phyloP scores from a whole-genome alignment of 2,329 filamentous ascomycete genomes.

The Aspergillus thermomutatus region DNA sequence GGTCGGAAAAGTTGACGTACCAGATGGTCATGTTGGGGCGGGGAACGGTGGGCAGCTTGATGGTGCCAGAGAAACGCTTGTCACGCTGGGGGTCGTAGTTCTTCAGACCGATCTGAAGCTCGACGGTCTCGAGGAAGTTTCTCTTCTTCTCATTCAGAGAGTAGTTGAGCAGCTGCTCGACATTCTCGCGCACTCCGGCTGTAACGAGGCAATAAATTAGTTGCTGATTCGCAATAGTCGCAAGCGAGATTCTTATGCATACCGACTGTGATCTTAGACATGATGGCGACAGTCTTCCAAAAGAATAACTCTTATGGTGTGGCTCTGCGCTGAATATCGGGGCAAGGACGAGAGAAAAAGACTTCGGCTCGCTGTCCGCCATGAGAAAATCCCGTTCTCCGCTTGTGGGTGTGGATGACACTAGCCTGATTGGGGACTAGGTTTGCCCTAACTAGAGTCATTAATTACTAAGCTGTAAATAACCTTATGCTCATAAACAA shows the following conservation, averaged over 20 bases:
- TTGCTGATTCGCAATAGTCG: background rate
- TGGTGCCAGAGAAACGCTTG: constrained; percentile 99
- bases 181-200: constrained; percentile 94
- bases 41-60: constrained; percentile 88
- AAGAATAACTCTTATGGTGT: constrained; percentile 77
- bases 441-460: constrained; percentile 19
- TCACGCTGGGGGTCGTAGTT: constrained; percentile 99
- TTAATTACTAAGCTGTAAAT: background rate
- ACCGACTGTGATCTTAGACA: constrained; percentile 60
- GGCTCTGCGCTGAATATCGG: constrained; percentile 51
- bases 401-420: constrained; percentile 34
- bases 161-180: constrained; percentile 92
- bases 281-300: constrained; percentile 75
- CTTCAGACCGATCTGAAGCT: constrained; percentile 85
- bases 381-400: constrained; percentile 34
- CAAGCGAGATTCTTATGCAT: constrained; percentile 22
- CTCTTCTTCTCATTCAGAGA: constrained; percentile 94
- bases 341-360: constrained; percentile 23
- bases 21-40: constrained; percentile 89
- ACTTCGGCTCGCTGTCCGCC: constrained; percentile 13
- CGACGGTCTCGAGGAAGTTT: constrained; percentile 93
- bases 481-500: background rate
- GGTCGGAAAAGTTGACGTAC: constrained; percentile 42
- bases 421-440: constrained; percentile 25
- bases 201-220: constrained; percentile 14